phyloP scores from a whole-genome alignment of 1,284 basidiomycete genomes.

The Xerocomus nothofagi region DNA sequence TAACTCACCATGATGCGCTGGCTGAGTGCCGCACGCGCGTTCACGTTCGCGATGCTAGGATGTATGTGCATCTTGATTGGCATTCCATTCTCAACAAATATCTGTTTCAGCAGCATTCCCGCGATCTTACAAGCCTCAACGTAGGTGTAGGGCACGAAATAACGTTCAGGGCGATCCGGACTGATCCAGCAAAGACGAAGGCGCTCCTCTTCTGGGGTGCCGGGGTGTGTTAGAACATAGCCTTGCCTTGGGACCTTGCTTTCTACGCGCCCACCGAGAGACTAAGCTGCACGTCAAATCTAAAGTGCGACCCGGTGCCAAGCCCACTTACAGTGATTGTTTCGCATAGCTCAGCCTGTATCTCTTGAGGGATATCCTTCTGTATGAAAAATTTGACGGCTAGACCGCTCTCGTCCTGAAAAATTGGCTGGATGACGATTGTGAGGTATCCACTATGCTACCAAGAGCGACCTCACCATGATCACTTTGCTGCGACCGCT shows the following conservation, averaged over 20 bases:
- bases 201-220: constrained; percentile 67
- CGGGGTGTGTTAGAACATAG: constrained; percentile 67
- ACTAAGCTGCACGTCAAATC: constrained; percentile 38
- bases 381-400: constrained; percentile 80
- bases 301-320: constrained; percentile 1
- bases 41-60: constrained; percentile 71
- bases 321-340: constrained; percentile 55
- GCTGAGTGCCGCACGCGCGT: constrained; percentile 60
- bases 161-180: constrained; percentile 64
- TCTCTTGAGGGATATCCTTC: constrained; percentile 67
- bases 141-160: constrained; percentile 76
- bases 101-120: constrained; percentile 67
- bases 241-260: constrained; percentile 72
- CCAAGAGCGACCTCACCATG: constrained; percentile 28
- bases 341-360: constrained; percentile 66
- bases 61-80: constrained; percentile 77
- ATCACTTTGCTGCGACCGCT: neutral
- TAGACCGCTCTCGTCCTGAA: constrained; percentile 61
- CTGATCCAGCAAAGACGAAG: constrained; percentile 68
- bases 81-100: constrained; percentile 61
- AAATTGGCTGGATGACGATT: constrained; percentile 51
- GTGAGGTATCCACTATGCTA: constrained; percentile 1
- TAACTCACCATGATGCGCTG: constrained; percentile 65
- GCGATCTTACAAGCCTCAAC: constrained; percentile 77
- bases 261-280: constrained; percentile 72